These are phyloP conservation scores for Trametes cinnabarina DNA, from an alignment of 768 basidiomycete genomes.

Conservation along the genomic window DNA sequence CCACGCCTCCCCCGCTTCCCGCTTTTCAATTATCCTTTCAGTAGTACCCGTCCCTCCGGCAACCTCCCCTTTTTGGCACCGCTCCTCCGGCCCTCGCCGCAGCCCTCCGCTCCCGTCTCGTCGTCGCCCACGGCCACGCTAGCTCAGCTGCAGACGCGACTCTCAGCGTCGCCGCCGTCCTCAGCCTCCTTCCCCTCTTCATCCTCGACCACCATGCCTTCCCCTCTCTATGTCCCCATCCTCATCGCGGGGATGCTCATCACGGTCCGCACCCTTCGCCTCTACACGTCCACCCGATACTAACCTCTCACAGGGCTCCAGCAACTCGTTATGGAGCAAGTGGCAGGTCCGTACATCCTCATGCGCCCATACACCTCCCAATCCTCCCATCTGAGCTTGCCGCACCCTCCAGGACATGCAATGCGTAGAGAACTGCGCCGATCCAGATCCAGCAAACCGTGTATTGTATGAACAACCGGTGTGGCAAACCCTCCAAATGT, in stretches of 20 bases:
- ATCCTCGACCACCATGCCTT: constrained; percentile 49
- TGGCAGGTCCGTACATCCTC: constrained; percentile 57
- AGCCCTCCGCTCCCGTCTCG: too few relatives aligned
- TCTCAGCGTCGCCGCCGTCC: background rate
- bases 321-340: constrained; percentile 80
- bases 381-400: background rate
- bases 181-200: constrained; percentile 8
- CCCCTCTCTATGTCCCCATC: constrained; percentile 65
- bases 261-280: constrained; percentile 49
- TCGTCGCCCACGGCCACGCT: too few relatives aligned
- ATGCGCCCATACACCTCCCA: background rate
- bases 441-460: constrained; percentile 55
- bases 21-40: constrained; percentile 3
- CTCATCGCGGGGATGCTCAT: constrained; percentile 93
- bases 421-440: constrained; percentile 90
- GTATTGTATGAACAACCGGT: constrained; percentile 93
- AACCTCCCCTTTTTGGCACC: background rate
- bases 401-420: constrained; percentile 76
- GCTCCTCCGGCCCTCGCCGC: background rate
- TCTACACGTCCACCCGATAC: background rate
- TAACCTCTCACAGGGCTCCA: constrained; percentile 54
- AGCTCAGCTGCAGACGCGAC: too few relatives aligned
- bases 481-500: constrained; percentile 91
- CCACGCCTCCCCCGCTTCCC: constrained; percentile 4
- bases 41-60: background rate